These are phyloP conservation scores for Rhodamnia rubescens DNA, from an alignment of 345 rosid species.

Conservation along the genomic window DNA sequence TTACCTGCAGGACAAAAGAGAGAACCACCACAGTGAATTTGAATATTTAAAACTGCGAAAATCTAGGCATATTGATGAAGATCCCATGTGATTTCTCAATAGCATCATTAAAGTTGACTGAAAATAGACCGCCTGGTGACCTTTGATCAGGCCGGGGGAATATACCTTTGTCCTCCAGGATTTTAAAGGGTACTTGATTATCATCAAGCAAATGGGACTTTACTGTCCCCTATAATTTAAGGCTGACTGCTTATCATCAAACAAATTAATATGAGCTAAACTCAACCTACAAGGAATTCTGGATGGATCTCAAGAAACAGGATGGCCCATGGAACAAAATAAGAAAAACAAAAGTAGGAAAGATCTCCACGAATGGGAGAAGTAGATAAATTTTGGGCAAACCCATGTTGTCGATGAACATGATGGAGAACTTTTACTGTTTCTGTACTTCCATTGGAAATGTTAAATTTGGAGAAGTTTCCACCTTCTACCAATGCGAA, in stretches of 20 bases:
- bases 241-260: background rate
- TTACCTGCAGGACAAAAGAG: constrained; percentile 38
- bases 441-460: background rate
- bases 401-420: background rate
- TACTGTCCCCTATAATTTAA: background rate
- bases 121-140: background rate
- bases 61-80: background rate
- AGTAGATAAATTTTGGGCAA: background rate
- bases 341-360: background rate
- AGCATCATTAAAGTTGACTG: background rate
- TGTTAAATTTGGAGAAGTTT: background rate
- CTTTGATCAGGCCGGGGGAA: background rate
- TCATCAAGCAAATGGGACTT: background rate
- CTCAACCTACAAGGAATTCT: background rate
- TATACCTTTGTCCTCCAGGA: background rate
- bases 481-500: background rate
- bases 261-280: background rate
- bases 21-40: background rate
- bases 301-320: background rate
- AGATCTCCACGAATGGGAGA: background rate
- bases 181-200: background rate
- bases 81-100: background rate
- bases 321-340: background rate
- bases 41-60: background rate
- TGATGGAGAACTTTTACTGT: background rate